phyloP scores from a whole-genome alignment of 2,329 filamentous ascomycete genomes.

The Scytalidium lignicola region DNA sequence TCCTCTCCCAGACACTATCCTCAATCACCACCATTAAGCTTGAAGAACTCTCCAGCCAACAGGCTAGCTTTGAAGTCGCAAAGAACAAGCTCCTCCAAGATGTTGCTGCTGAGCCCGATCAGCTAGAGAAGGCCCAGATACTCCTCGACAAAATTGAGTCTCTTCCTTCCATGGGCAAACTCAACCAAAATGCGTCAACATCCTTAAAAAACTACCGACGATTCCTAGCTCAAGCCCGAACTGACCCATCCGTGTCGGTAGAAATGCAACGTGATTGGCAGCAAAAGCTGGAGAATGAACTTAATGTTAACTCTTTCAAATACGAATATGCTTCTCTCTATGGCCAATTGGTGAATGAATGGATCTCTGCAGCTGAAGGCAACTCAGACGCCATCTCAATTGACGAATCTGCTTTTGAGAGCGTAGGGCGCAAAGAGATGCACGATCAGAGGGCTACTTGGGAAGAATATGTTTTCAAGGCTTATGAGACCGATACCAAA shows the following conservation, averaged over 20 bases:
- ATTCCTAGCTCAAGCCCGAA: conserved; percentile 45
- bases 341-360: conserved; percentile 48
- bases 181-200: conserved; percentile 15
- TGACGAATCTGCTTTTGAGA: conserved; percentile 32
- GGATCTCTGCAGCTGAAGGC: conserved; percentile 36
- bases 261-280: conserved; percentile 40
- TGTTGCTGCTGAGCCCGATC: conserved; percentile 21
- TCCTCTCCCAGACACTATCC: conserved; percentile 46
- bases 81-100: conserved; percentile 37
- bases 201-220: conserved; percentile 37
- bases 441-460: conserved; percentile 47
- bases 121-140: conserved; percentile 26
- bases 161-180: conserved; percentile 27
- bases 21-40: conserved; percentile 53
- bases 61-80: conserved; percentile 39
- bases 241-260: conserved; percentile 47
- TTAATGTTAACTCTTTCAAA: conserved; percentile 43
- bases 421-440: conserved; percentile 47
- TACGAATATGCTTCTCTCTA: conserved; percentile 52
- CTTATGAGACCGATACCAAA: conserved; percentile 36
- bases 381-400: conserved; percentile 25
- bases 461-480: conserved; percentile 49
- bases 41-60: conserved; percentile 46
- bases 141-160: conserved; percentile 32
- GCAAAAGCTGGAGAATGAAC: conserved; percentile 37